Evolutionary conservation across 495 filamentous ascomycete species (phyloP).

Genomic region (Trichoderma erinaceum): DNA sequence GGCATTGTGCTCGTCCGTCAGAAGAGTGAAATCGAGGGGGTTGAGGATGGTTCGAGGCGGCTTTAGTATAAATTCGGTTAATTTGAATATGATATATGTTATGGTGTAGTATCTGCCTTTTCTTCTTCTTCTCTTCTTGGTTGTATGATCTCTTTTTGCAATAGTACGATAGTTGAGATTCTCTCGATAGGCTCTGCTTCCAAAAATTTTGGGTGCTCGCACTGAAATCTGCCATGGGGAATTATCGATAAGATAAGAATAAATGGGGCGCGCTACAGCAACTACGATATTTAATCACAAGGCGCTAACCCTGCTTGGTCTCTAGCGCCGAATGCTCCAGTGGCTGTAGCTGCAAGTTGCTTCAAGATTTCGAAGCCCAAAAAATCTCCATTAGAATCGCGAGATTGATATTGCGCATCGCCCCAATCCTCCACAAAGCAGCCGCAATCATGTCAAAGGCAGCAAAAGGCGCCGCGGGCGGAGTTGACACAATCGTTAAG

Average conservation of each 20-base stretch:
- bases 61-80: not conserved
- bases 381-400: not conserved
- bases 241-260: constrained; percentile 19
- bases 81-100: not conserved
- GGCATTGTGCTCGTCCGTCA: constrained; percentile 55
- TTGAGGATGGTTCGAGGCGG: not conserved
- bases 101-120: not conserved
- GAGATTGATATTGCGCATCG: constrained; percentile 4
- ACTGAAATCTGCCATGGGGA: not conserved
- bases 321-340: not conserved
- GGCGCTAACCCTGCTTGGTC: not conserved
- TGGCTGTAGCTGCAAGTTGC: constrained; percentile 1
- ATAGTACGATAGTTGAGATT: not conserved
- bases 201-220: constrained; percentile 3
- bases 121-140: not conserved
- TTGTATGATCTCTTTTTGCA: too few species aligned
- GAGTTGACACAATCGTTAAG: constrained; percentile 80
- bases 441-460: constrained; percentile 66
- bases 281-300: not conserved
- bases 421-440: not conserved
- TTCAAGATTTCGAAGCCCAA: constrained; percentile 1
- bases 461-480: constrained; percentile 50
- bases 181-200: not conserved
- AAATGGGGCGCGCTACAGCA: not conserved
- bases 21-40: too few species aligned